A percentile compares a stretch with the other conserved stretches of the same genome.
phyloP scores from a whole-genome alignment of 208 protist species.

The Crithidia sp. region DNA sequence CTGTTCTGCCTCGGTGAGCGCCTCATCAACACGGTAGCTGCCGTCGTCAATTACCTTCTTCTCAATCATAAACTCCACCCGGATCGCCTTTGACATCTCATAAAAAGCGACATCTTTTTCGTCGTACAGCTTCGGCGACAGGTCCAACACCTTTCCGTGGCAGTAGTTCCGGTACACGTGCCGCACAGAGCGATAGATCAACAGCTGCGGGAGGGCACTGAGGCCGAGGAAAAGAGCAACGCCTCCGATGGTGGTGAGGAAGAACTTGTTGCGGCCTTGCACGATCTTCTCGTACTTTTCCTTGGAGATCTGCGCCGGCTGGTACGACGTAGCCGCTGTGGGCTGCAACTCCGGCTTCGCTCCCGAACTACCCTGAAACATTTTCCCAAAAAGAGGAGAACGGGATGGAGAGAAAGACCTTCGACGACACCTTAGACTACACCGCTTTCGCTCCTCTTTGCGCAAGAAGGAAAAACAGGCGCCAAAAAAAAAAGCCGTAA shows the following conservation, averaged over 20 bases:
- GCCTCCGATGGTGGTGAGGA: constrained; percentile 48
- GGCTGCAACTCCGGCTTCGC: constrained; percentile 28
- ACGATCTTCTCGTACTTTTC: constrained; percentile 84
- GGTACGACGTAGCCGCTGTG: constrained; percentile 31
- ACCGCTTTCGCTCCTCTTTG: background rate
- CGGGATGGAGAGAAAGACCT: background rate
- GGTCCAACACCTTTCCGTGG: constrained; percentile 70
- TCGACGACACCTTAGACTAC: no score
- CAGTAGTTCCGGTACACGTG: constrained; percentile 59
- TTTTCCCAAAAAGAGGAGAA: background rate
- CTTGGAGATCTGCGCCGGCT: constrained; percentile 57
- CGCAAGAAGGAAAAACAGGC: background rate
- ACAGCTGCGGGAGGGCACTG: constrained; percentile 53
- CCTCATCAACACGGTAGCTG: constrained; percentile 58
- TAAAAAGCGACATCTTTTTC: constrained; percentile 69
- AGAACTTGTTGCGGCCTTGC: constrained; percentile 70
- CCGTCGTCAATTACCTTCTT: constrained; percentile 74
- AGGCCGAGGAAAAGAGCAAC: constrained; percentile 47
- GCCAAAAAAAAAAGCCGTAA: constrained; percentile 2
- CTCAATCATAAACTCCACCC: constrained; percentile 81
- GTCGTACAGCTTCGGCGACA: constrained; percentile 84
- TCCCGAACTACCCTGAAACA: constrained; percentile 22
- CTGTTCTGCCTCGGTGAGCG: constrained; percentile 53
- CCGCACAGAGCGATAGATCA: constrained; percentile 61
- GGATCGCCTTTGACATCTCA: constrained; percentile 73